Base-by-base conservation (phyloP, 2,329 filamentous ascomycete species). In the Cordyceps farinosa region DNA sequence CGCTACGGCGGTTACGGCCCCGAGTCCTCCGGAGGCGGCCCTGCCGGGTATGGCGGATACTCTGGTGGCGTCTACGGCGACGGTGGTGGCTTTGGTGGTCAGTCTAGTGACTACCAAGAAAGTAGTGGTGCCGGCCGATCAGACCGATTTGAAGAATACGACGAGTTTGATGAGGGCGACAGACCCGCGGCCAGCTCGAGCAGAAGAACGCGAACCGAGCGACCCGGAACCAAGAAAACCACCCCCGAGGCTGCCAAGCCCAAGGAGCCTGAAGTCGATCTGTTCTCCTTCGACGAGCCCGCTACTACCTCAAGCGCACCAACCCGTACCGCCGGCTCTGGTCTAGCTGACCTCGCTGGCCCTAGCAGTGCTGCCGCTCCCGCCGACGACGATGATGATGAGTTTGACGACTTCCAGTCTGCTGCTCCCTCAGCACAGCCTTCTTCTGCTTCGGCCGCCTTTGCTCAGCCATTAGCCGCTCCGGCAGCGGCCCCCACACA, bases 401-500 rank as follows among this genome's bases (percentile, higher is more conserved):
- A 97, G 67, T 98, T 98, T 72, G 95, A 98, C 73, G 95, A 99
- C 73, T 98, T 98, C 82, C 92, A 97, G 76, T 96, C 92, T 27
- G 94, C 94, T 3, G 52, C 51, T 6, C 85, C 89, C 3, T 79
- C 86, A 32, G 71, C 80, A 15, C 76, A 76, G 5, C 80, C 86
- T 1, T 79, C 80, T 1, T 84, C 82, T 10, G 80, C 84, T 11
- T 90, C 91, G 66, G 92, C 92, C 70, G 91, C 90, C 13, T 85
- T 90, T 34, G 93, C 93, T 3, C 87, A 94, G 74, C 93, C 95
- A 27, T 84, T 96, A 38, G 92, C 91, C n/a, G 91, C 86, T 10
- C 87, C 90, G 13, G 53, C 45, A 32, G 13, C 52, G 4, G 54
- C 54, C 9, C 38, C 61, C 15, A 47, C 47, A 74, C 88, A 90